Percentiles rank a stretch among this genome's conserved stretches.
phyloP scores from a whole-genome alignment of 1,139 yeast genomes.

The Yamadazyma membranifaciens region DNA sequence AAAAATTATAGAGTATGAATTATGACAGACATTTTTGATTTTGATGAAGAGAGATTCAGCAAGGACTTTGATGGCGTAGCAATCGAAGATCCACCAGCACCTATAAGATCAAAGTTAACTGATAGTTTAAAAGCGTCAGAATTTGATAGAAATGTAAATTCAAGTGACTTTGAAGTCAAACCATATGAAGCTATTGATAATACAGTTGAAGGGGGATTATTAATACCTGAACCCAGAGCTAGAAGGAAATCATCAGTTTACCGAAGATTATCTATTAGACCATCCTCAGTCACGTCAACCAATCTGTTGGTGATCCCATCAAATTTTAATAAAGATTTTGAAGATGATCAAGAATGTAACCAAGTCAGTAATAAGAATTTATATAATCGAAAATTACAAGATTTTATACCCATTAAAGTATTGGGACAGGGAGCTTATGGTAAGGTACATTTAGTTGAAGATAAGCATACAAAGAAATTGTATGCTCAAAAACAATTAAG shows the following conservation, averaged over 20 bases:
- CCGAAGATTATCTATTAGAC: slow-evolving; percentile 22
- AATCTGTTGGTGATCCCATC: slow-evolving; percentile 20
- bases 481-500: slow-evolving; percentile 43
- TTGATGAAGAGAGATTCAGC: not conserved
- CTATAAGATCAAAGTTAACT: too few relatives aligned
- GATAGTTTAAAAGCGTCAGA: not conserved
- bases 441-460: slow-evolving; percentile 39
- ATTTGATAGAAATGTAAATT: not conserved
- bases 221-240: slow-evolving; percentile 3
- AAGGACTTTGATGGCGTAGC: not conserved
- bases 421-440: slow-evolving; percentile 46
- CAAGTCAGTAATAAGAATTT: not conserved
- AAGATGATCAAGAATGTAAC: slow-evolving; percentile 10
- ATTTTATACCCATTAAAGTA: slow-evolving; percentile 38
- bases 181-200: slow-evolving; percentile 3
- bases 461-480: slow-evolving; percentile 28
- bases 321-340: slow-evolving; percentile 16
- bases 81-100: not conserved
- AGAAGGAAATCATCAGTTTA: slow-evolving; percentile 25
- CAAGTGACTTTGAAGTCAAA: slow-evolving; percentile 8
- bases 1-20: not conserved
- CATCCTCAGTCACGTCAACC: slow-evolving; percentile 17
- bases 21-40: not conserved
- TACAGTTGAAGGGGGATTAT: not conserved
- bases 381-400: slow-evolving; percentile 15